Conservation (phyloP, 1,139 yeast genomes). For the Taphrina sp. region DNA sequence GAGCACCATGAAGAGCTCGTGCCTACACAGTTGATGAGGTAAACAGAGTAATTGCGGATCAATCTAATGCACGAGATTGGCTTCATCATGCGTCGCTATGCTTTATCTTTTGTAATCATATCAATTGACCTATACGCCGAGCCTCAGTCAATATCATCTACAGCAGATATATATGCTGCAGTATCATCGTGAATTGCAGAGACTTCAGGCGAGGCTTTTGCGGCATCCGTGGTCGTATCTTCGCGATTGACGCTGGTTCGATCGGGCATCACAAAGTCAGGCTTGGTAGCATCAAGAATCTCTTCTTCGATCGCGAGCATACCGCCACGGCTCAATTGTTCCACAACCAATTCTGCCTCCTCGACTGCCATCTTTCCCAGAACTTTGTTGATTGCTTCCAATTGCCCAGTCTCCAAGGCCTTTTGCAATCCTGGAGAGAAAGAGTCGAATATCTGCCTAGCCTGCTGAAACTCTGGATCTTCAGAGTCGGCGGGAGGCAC, state of each 20-base stretch:
- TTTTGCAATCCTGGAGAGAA: constrained; percentile 65
- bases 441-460: constrained; percentile 53
- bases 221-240: neutral
- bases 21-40: no score
- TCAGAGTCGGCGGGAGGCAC: constrained; percentile 56
- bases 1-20: no score
- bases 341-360: constrained; percentile 77
- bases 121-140: no score
- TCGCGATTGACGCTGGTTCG: constrained; percentile 3
- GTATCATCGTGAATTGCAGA: neutral
- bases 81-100: no score
- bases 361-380: constrained; percentile 72
- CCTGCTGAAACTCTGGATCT: constrained; percentile 50
- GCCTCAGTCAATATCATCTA: constrained; percentile 12
- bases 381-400: constrained; percentile 80
- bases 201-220: neutral
- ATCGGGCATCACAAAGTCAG: constrained; percentile 25
- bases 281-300: constrained; percentile 66
- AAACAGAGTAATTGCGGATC: no score
- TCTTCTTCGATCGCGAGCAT: constrained; percentile 78
- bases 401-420: constrained; percentile 68
- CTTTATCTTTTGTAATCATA: no score
- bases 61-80: no score
- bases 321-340: constrained; percentile 73
- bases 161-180: constrained; percentile 5